Evolutionary conservation across 176 grass and related monocot species (phyloP), one percentile per base, ranked within the genome.

Genomic region (Oryza coarctata): DNA sequence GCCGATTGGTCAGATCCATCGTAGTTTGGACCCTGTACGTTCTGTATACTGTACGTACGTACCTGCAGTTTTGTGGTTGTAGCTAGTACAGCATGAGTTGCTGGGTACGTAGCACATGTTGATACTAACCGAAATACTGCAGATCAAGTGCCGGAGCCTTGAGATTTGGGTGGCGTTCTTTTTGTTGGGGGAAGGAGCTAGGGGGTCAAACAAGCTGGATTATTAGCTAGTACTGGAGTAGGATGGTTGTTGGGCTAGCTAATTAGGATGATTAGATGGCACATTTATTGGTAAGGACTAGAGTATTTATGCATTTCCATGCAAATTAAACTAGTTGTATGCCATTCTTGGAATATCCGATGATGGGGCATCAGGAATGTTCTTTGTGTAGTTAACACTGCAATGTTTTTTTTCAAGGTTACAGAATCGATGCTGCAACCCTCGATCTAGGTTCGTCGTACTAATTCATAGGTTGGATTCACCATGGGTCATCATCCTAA

Each of bases 1-100:
- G 73, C 28, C 83, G 79, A 86, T 73, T 71, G 36, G 88, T 82
- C 79, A 89, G 83, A 68, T 78, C 60, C 77, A 85, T 90, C 73
- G 45, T 86, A 82, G 73, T 90, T 90, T 86, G 83, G 67, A 86
- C 44, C 44, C 73, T 82, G 73, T 68, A 62, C 78, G 41, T 78
- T 77, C 55, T 68, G 67, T 86, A 86, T 84, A 32, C 73, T 55
- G 55, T 60, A 60, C 55, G 41, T 22, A 55, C 50, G 55, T 60
- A 60, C 22, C 65, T 82, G 72, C 83, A 73, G 34, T 77, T 71
- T 83, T 65, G 34, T 79, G 3, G 15, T 49, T 14, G 15, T 18
- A 18, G 18, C 22, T n/a, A 22, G 11, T 41, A 57, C 50, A 57
- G 26, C 78, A 82, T 60, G 65, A 77, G 65, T 89, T 71, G 63